phyloP scores from a whole-genome alignment of 768 basidiomycete genomes.

The Amanita polypyramis region DNA sequence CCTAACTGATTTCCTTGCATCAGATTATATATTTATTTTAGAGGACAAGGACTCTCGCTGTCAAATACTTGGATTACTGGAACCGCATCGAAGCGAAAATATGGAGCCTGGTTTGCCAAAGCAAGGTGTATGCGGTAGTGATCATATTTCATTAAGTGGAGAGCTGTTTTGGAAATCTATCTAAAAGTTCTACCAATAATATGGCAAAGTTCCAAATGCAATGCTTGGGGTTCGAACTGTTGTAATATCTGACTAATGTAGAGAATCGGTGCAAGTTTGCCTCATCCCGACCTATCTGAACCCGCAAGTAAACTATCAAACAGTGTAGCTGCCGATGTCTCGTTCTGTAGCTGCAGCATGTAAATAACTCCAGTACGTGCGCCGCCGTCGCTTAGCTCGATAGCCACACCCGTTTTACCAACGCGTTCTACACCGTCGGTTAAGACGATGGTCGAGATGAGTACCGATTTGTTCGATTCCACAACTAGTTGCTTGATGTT shows the following conservation, averaged over 20 bases:
- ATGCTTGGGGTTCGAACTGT: not conserved
- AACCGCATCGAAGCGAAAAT: slow-evolving; percentile 46
- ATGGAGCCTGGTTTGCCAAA: slow-evolving; percentile 72
- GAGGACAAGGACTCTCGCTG: slow-evolving; percentile 28
- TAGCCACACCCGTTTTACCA: slow-evolving; percentile 96
- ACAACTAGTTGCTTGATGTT: slow-evolving; percentile 96
- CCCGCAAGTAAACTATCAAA: slow-evolving; percentile 84
- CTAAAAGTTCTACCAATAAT: slow-evolving; percentile 6
- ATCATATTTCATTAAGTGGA: slow-evolving; percentile 74
- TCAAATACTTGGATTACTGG: slow-evolving; percentile 42
- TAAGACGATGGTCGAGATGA: slow-evolving; percentile 93
- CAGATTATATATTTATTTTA: slow-evolving; percentile 87
- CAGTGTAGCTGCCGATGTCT: slow-evolving; percentile 72
- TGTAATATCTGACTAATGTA: not conserved
- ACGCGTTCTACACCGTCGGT: slow-evolving; percentile 96
- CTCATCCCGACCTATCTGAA: slow-evolving; percentile 51
- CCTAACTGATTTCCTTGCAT: slow-evolving; percentile 1
- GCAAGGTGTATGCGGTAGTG: slow-evolving; percentile 70
- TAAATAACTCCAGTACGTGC: slow-evolving; percentile 87
- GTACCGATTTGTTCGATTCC: slow-evolving; percentile 65
- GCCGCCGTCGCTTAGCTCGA: slow-evolving; percentile 92
- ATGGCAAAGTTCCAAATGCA: not conserved
- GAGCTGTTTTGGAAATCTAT: slow-evolving; percentile 34
- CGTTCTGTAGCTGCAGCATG: slow-evolving; percentile 94
- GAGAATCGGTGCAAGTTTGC: not conserved